phyloP scores from a whole-genome alignment of 345 rosid genomes.

The Salix suchowensis region DNA sequence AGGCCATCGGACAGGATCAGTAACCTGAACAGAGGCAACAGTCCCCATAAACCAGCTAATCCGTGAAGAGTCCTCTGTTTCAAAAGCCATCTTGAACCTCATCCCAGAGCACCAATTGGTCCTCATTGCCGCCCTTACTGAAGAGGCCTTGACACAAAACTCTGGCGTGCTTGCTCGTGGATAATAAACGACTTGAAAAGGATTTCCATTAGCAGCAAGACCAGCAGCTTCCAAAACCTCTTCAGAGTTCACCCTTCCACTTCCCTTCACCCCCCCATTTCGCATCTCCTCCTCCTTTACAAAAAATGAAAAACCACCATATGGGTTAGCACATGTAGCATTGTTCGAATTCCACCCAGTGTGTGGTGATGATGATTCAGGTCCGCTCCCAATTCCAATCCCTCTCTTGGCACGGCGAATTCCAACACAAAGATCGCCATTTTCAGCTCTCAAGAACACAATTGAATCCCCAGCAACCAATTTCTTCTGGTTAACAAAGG shows the following conservation, averaged over 20 bases:
- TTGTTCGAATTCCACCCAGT: constrained; percentile 13
- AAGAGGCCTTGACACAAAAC: constrained; percentile 24
- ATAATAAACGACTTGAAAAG: constrained; percentile 24
- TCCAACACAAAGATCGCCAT: constrained; percentile 24
- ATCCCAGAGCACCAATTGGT: constrained; percentile 27
- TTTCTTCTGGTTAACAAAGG: constrained; percentile 27
- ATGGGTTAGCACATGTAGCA: background rate
- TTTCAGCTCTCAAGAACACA: constrained; percentile 29
- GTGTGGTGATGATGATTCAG: background rate
- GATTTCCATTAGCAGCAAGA: constrained; percentile 21
- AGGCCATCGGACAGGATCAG: constrained; percentile 81
- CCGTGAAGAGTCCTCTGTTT: constrained; percentile 28
- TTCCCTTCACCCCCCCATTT: constrained; percentile 10
- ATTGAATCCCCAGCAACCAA: constrained; percentile 27
- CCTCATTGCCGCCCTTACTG: constrained; percentile 18
- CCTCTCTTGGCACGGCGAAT: constrained; percentile 29
- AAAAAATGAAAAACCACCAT: constrained; percentile 14
- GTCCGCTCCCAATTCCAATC: constrained; percentile 15
- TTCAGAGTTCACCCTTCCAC: constrained; percentile 19
- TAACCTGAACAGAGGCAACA: constrained; percentile 35
- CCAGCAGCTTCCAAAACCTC: constrained; percentile 19
- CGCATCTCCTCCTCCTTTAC: constrained; percentile 19
- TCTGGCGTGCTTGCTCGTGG: constrained; percentile 25
- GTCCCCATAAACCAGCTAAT: constrained; percentile 33
- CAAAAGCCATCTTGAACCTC: constrained; percentile 32